phyloP scores from a whole-genome alignment of 148 eudicot species.

The Drosera capensis region DNA sequence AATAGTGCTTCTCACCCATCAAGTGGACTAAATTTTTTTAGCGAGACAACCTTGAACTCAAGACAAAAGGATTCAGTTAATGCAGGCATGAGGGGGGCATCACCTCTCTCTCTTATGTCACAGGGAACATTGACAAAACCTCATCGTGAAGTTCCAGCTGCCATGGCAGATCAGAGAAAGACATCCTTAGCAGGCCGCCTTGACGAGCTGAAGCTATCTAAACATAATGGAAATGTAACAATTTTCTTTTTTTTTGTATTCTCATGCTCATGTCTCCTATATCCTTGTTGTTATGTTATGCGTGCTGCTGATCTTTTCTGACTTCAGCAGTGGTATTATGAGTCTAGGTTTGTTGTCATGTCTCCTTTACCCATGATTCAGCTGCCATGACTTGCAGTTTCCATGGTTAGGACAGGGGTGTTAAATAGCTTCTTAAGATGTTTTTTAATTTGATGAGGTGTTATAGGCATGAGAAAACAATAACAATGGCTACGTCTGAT shows the following conservation, averaged over 20 bases:
- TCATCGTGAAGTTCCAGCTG: slow-evolving; percentile 13
- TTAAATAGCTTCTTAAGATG: too few species aligned
- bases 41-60: slow-evolving; percentile 7
- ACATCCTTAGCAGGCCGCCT: slow-evolving; percentile 22
- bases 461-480: too few species aligned
- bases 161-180: slow-evolving; percentile 19
- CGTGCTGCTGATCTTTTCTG: slow-evolving; percentile 1
- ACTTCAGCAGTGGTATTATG: too few species aligned
- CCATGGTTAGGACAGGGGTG: too few species aligned
- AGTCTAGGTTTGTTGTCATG: too few species aligned
- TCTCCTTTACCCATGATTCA: too few species aligned
- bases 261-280: neutral
- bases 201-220: slow-evolving; percentile 31
- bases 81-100: slow-evolving; percentile 10
- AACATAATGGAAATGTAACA: slow-evolving; percentile 54
- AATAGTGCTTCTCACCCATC: slow-evolving; percentile 15
- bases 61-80: slow-evolving; percentile 13
- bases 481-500: too few species aligned
- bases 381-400: too few species aligned
- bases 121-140: slow-evolving; percentile 17
- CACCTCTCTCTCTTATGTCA: slow-evolving; percentile 12
- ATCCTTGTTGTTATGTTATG: too few species aligned
- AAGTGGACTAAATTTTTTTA: slow-evolving; percentile 12
- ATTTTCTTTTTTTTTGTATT: slow-evolving; percentile 3
- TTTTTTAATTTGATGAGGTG: too few species aligned